phyloP scores from a whole-genome alignment of 2,329 filamentous ascomycete species.

The Aspergillus piperis region DNA sequence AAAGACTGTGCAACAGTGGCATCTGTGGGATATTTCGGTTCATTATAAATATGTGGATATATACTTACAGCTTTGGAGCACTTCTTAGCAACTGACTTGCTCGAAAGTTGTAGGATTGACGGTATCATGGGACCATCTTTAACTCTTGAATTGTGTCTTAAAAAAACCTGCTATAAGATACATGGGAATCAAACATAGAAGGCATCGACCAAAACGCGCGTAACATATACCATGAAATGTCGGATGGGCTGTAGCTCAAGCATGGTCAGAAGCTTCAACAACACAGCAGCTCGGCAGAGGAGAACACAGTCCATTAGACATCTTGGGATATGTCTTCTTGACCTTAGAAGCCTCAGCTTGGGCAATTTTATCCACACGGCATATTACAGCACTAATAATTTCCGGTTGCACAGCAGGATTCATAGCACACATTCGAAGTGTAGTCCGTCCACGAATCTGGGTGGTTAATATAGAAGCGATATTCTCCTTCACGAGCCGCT shows the following conservation, averaged over 20 bases:
- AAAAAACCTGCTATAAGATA: too few species aligned
- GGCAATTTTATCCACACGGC: neutral
- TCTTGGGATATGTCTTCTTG: neutral
- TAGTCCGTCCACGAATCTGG: neutral
- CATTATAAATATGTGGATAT: neutral
- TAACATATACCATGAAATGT: too few species aligned
- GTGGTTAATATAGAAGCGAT: neutral
- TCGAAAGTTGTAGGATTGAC: too few species aligned
- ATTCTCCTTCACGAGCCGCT: neutral
- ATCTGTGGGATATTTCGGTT: neutral
- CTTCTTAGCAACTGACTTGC: neutral
- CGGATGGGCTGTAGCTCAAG: neutral
- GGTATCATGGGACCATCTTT: too few species aligned
- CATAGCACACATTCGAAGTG: neutral
- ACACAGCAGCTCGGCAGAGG: neutral
- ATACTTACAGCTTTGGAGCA: neutral
- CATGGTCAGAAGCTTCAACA: neutral
- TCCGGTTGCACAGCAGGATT: neutral
- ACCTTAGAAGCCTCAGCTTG: neutral
- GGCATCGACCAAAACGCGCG: too few species aligned
- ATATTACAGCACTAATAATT: neutral
- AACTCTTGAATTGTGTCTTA: too few species aligned
- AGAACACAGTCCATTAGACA: neutral
- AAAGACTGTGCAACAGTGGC: neutral
- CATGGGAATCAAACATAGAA: too few species aligned